Conservation (phyloP, 208 protist species). For the Porcisia deanei region DNA sequence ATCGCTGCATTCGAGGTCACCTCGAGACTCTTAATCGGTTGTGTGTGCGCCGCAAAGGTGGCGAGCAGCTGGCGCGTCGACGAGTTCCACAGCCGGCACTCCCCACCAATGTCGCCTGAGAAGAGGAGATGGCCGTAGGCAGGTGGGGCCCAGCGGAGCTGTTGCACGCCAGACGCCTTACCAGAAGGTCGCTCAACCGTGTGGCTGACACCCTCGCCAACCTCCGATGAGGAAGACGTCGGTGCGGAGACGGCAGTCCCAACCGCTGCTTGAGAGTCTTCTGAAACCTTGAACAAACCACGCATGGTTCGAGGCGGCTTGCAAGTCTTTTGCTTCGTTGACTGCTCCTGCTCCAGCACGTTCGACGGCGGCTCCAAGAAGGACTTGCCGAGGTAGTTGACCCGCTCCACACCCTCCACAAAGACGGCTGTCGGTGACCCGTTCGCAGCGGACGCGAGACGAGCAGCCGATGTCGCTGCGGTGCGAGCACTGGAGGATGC, state of each 20-base stretch:
- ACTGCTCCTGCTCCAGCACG: slow-evolving; percentile 38
- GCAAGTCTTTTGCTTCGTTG: slow-evolving; percentile 29
- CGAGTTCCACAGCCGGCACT: slow-evolving; percentile 91
- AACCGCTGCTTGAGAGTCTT: background rate
- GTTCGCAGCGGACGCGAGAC: slow-evolving; percentile 4
- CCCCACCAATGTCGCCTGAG: slow-evolving; percentile 86
- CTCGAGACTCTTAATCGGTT: slow-evolving; percentile 91
- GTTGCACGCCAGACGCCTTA: slow-evolving; percentile 70
- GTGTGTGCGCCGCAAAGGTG: slow-evolving; percentile 92
- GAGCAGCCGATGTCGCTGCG: slow-evolving; percentile 5
- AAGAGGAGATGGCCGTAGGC: slow-evolving; percentile 94
- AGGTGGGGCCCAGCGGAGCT: slow-evolving; percentile 92
- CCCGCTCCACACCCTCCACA: slow-evolving; percentile 45
- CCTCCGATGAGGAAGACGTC: slow-evolving; percentile 7
- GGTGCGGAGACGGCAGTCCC: slow-evolving; percentile 1
- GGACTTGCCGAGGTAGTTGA: slow-evolving; percentile 76
- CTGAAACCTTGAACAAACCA: slow-evolving; percentile 40
- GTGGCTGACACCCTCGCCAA: background rate
- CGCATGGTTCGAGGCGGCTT: slow-evolving; percentile 49
- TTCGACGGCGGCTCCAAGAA: slow-evolving; percentile 71
- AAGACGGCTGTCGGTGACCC: slow-evolving; percentile 30
- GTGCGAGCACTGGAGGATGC: slow-evolving; percentile 4
- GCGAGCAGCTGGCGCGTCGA: slow-evolving; percentile 73
- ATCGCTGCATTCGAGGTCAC: slow-evolving; percentile 82
- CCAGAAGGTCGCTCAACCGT: background rate